phyloP scores from a whole-genome alignment of 2,329 filamentous ascomycete species.

The Gliomastix tumulicola region DNA sequence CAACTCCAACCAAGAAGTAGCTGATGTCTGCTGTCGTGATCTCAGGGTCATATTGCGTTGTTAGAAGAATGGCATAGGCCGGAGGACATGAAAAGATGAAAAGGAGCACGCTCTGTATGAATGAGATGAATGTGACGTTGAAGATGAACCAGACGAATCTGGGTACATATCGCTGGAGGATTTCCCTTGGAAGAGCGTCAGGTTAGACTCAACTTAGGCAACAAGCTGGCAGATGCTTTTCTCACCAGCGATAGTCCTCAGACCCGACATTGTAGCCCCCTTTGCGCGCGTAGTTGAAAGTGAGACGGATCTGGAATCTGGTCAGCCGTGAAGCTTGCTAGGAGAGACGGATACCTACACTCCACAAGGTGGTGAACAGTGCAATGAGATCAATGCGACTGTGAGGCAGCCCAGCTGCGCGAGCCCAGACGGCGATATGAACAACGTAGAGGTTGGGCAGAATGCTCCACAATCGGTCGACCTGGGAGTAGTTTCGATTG shows the following conservation, averaged over 20 bases:
- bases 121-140: constrained; percentile 84
- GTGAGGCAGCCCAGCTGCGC: constrained; percentile 63
- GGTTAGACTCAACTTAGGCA: background rate
- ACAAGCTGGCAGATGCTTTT: no score
- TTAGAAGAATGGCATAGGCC: constrained; percentile 74
- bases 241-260: constrained; percentile 85
- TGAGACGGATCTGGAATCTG: constrained; percentile 79
- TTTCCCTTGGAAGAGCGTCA: constrained; percentile 53
- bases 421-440: constrained; percentile 80
- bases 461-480: constrained; percentile 88
- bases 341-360: constrained; percentile 43
- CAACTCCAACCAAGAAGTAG: constrained; percentile 38
- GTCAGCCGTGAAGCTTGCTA: no score
- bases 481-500: constrained; percentile 94
- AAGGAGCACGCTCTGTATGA: constrained; percentile 76
- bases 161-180: constrained; percentile 61
- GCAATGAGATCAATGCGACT: constrained; percentile 66
- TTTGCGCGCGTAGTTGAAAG: constrained; percentile 95
- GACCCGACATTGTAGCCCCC: constrained; percentile 84
- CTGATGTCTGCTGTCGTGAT: constrained; percentile 36
- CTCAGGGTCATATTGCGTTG: constrained; percentile 53
- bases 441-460: constrained; percentile 80
- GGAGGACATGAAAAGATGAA: constrained; percentile 68
- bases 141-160: constrained; percentile 69
- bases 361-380: constrained; percentile 69